phyloP scores from a whole-genome alignment of 306 rosid species.

The Urtica urens region DNA sequence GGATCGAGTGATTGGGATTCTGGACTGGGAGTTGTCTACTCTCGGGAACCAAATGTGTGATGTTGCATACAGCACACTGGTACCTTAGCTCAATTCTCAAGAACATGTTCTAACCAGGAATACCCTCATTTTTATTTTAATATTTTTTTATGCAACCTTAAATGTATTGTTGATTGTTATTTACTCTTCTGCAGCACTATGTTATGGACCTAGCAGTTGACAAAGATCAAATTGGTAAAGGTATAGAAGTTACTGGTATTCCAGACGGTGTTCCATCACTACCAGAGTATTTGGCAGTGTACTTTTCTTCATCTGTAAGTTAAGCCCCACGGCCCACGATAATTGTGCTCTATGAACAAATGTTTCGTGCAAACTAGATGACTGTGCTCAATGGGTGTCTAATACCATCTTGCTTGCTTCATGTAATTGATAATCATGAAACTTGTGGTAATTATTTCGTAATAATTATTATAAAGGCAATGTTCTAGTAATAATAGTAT shows the following conservation, averaged over 20 bases:
- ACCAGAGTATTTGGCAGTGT: conserved; percentile 73
- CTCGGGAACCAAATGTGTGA: conserved; percentile 98
- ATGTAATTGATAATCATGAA: too few relatives aligned
- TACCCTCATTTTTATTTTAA: conserved; percentile 1
- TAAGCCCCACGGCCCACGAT: too few relatives aligned
- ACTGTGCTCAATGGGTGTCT: too few relatives aligned
- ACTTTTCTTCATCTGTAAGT: conserved; percentile 75
- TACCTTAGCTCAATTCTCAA: conserved; percentile 19
- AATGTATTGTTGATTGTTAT: background rate
- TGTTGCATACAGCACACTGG: conserved; percentile 74
- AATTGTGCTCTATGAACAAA: too few relatives aligned
- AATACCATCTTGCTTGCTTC: too few relatives aligned
- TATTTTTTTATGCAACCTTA: too few relatives aligned
- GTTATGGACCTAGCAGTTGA: conserved; percentile 28
- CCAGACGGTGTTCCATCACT: conserved; percentile 78
- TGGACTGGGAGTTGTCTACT: conserved; percentile 97
- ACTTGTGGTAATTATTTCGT: too few relatives aligned
- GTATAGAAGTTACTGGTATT: conserved; percentile 47
- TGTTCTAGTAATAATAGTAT: too few relatives aligned
- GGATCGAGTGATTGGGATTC: conserved; percentile 91
- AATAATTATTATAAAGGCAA: too few relatives aligned
- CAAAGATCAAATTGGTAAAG: conserved; percentile 21
- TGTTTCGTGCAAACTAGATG: too few relatives aligned
- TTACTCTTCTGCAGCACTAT: conserved; percentile 46
- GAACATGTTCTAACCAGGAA: too few relatives aligned